Percentiles rank a stretch among this genome's conserved stretches.
phyloP scores from a whole-genome alignment of 2,329 filamentous ascomycete species.

The Sporothrix luriei region DNA sequence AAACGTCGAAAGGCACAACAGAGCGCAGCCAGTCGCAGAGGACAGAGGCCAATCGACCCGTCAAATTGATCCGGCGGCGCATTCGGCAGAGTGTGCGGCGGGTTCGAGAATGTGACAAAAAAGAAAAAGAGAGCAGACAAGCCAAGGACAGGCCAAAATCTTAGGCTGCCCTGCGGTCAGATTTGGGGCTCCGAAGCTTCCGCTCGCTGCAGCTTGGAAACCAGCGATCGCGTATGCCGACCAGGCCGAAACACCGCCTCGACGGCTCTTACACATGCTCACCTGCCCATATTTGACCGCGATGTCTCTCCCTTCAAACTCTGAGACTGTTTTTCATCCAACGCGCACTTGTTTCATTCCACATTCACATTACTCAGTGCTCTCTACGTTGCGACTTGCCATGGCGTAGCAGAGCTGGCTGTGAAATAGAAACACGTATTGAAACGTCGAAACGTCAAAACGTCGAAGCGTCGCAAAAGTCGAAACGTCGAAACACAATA shows the following conservation, averaged over 20 bases:
- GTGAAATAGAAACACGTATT: conserved; percentile 7
- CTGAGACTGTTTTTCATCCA: not conserved
- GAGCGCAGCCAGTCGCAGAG: not conserved
- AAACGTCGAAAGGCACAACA: not conserved
- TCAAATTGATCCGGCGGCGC: not conserved
- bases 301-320: not conserved
- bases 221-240: conserved; percentile 21
- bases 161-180: not conserved
- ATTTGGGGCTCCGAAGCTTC: conserved; percentile 27
- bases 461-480: conserved; percentile 6
- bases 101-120: not conserved
- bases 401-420: conserved; percentile 18
- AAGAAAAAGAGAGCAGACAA: not conserved
- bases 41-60: not conserved
- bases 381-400: not conserved
- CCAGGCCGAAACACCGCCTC: conserved; percentile 24
- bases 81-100: too few species aligned
- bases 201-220: conserved; percentile 27
- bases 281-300: not conserved
- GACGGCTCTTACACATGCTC: conserved; percentile 1
- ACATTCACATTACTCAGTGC: not conserved
- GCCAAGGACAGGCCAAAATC: not conserved
- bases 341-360: not conserved
- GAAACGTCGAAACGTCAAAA: conserved; percentile 18
- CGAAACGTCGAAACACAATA: not conserved